Percentiles rank a stretch among this genome's conserved stretches.
Evolutionary conservation across 768 basidiomycete genomes (phyloP).

Genomic region (Amanita rubescens): DNA sequence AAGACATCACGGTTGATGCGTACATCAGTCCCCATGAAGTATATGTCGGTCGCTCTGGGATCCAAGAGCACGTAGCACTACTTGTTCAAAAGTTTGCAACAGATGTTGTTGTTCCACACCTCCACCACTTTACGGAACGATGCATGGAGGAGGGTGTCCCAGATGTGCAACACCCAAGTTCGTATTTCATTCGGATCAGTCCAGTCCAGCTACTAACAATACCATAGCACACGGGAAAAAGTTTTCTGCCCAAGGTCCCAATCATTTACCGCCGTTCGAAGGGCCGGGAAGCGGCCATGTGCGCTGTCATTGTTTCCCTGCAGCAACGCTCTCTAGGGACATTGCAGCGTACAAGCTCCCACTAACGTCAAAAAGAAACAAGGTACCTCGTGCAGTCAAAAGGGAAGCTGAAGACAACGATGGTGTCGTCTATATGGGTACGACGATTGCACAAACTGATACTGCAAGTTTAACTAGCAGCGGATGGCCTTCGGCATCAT

Average conservation of each 20-base stretch:
- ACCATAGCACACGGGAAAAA: not conserved
- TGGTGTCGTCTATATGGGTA: not conserved
- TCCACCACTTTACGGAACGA: slow-evolving; percentile 6
- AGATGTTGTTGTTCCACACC: slow-evolving; percentile 11
- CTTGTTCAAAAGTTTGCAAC: slow-evolving; percentile 11
- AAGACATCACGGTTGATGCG: slow-evolving; percentile 5
- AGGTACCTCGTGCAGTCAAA: not conserved
- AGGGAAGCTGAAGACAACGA: not conserved
- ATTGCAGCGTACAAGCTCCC: not conserved
- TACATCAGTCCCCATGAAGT: slow-evolving; percentile 7
- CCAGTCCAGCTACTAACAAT: not conserved
- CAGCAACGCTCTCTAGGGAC: slow-evolving; percentile 1
- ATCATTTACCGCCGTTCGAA: slow-evolving; percentile 6
- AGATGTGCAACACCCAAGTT: not conserved
- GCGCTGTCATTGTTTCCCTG: not conserved
- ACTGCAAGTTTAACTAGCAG: not conserved
- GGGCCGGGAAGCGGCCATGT: slow-evolving; percentile 1
- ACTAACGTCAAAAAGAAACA: not conserved
- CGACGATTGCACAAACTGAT: not conserved
- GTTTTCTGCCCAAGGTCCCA: not conserved
- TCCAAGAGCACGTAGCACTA: slow-evolving; percentile 6
- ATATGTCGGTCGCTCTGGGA: not conserved
- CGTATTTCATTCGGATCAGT: not conserved
- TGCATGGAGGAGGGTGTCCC: slow-evolving; percentile 4
- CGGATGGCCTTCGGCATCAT: not conserved